Conservation (phyloP, 202 grass and related monocot genomes). For the Miscanthus sacchariflorus region DNA sequence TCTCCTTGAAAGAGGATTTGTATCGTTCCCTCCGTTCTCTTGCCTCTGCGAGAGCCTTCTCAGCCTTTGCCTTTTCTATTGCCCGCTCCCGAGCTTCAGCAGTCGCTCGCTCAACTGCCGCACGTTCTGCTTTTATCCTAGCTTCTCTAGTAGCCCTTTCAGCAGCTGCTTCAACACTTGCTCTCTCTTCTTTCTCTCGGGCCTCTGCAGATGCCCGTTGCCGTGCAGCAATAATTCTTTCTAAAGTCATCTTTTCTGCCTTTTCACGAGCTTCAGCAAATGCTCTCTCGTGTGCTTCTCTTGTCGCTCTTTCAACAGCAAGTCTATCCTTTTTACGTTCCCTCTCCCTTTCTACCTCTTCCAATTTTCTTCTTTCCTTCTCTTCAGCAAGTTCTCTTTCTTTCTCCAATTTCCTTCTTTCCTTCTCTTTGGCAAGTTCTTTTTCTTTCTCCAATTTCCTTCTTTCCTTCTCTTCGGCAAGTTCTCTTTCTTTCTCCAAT, state of each 20-base stretch:
- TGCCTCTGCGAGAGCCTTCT: constrained; percentile 69
- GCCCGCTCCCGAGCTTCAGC: constrained; percentile 88
- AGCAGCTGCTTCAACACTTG: constrained; percentile 46
- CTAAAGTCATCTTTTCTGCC: constrained; percentile 78
- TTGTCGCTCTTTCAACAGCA: constrained; percentile 89
- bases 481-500: too few species aligned
- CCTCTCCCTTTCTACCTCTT: constrained; percentile 70
- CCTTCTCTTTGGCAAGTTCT: constrained; percentile 48
- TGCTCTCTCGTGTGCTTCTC: constrained; percentile 73
- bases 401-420: constrained; percentile 66
- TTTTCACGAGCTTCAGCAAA: constrained; percentile 79
- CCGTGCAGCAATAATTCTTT: constrained; percentile 73
- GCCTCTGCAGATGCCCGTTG: constrained; percentile 77
- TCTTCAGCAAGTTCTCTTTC: constrained; percentile 54
- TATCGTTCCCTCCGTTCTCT: constrained; percentile 72
- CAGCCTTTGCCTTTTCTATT: constrained; percentile 86
- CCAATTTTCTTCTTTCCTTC: constrained; percentile 59
- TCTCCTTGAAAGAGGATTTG: constrained; percentile 64
- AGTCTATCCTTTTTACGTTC: constrained; percentile 72
- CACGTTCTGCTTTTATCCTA: constrained; percentile 84
- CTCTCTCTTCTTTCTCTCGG: constrained; percentile 73
- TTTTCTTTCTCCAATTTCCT: constrained; percentile 56
- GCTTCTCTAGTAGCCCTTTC: constrained; percentile 66
- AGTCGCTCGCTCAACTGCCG: constrained; percentile 89
- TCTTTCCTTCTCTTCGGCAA: constrained; percentile 1